Conservation (phyloP, 2,329 filamentous ascomycete genomes). For the Ceratocystiopsis sp. region DNA sequence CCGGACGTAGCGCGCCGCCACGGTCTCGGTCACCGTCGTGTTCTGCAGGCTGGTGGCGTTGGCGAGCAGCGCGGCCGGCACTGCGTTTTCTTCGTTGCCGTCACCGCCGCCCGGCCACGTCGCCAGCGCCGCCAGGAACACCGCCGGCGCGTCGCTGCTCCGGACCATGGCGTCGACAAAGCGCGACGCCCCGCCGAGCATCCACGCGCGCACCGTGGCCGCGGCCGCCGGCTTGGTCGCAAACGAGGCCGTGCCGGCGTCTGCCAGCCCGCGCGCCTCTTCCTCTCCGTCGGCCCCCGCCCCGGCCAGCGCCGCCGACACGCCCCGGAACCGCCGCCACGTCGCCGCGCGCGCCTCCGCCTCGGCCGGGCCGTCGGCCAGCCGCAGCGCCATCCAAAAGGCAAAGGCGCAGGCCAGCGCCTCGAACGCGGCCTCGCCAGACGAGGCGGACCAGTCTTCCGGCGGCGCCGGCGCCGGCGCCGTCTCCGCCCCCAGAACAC, state of each 20-base stretch:
- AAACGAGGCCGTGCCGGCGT: background rate
- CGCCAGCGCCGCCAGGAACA: constrained; percentile 3
- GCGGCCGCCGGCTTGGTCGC: background rate
- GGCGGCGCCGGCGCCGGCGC: no score
- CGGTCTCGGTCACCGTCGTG: background rate
- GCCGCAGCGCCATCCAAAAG: constrained; percentile 15
- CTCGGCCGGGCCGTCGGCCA: background rate
- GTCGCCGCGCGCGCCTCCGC: constrained; percentile 11
- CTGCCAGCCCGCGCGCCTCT: background rate
- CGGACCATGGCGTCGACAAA: constrained; percentile 8
- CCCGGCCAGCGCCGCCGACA: constrained; percentile 8
- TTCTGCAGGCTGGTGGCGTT: constrained; percentile 2
- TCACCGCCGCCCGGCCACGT: constrained; percentile 3
- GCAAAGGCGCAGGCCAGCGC: constrained; percentile 16
- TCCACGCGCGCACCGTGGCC: constrained; percentile 7
- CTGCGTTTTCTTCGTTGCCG: no score
- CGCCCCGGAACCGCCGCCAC: constrained; percentile 13
- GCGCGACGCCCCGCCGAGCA: constrained; percentile 6
- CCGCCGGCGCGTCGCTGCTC: constrained; percentile 1
- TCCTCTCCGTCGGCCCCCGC: no score
- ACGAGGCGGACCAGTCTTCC: constrained; percentile 7
- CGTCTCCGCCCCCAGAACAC: background rate
- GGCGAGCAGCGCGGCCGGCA: background rate
- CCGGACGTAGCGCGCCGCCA: constrained; percentile 2
- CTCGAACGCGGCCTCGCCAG: constrained; percentile 13